These are phyloP conservation scores for Nepenthes mirabilis DNA, from an alignment of 148 eudicot species.

Conservation along the genomic window DNA sequence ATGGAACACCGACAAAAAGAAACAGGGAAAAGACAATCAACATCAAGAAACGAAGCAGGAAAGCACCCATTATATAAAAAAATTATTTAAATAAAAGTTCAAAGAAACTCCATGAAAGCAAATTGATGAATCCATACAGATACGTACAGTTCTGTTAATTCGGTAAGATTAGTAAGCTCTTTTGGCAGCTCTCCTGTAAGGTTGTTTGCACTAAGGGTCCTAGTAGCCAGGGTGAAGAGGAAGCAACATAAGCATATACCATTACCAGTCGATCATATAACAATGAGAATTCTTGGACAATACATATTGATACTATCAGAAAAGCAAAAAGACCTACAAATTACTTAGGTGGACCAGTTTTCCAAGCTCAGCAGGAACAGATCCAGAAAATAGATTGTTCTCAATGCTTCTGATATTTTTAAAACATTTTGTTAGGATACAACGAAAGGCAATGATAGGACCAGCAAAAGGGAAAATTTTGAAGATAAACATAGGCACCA, in stretches of 20 bases:
- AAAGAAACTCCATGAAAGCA: neutral
- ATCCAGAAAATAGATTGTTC: no score
- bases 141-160: slow-evolving; percentile 43
- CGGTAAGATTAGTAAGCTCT: slow-evolving; percentile 26
- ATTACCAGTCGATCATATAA: neutral
- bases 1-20: neutral
- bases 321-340: neutral
- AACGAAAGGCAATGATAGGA: no score
- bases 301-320: neutral
- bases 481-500: no score
- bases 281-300: neutral
- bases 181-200: slow-evolving; percentile 39
- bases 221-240: slow-evolving; percentile 8
- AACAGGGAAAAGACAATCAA: neutral
- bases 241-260: neutral
- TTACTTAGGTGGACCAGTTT: no score
- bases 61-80: neutral
- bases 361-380: no score
- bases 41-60: neutral
- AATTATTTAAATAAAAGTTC: neutral
- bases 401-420: no score
- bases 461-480: no score
- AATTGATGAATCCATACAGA: neutral
- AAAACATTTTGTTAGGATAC: no score
- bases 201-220: slow-evolving; percentile 37